phyloP scores from a whole-genome alignment of 164 flowering plant genomes.

The Macadamia tetraphylla region DNA sequence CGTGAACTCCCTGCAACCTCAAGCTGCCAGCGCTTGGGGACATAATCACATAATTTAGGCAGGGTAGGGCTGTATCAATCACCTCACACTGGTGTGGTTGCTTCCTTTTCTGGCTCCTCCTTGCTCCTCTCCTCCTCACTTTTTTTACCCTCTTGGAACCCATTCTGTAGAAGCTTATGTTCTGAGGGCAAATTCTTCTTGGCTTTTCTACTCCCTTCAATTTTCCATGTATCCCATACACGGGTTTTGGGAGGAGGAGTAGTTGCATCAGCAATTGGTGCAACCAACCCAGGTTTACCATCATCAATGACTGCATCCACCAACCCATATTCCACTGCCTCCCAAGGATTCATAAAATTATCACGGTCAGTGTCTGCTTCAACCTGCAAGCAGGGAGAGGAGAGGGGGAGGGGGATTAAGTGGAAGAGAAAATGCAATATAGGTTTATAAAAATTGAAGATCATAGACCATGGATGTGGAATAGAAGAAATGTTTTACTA shows the following conservation, averaged over 20 bases:
- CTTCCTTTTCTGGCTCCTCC: slow-evolving; percentile 27
- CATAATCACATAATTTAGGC: too few species aligned
- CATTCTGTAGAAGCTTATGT: slow-evolving; percentile 43
- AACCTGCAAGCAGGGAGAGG: slow-evolving; percentile 39
- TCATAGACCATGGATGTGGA: too few species aligned
- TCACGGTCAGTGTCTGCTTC: slow-evolving; percentile 79
- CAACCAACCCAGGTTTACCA: slow-evolving; percentile 90
- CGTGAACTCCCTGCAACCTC: too few species aligned
- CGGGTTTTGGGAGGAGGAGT: slow-evolving; percentile 69
- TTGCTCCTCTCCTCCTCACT: slow-evolving; percentile 28
- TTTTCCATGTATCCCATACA: slow-evolving; percentile 59
- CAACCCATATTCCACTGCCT: slow-evolving; percentile 84
- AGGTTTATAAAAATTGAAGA: too few species aligned
- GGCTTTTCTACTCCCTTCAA: slow-evolving; percentile 50
- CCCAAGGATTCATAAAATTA: slow-evolving; percentile 86
- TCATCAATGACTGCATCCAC: slow-evolving; percentile 87
- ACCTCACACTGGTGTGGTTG: slow-evolving; percentile 28
- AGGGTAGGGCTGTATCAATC: too few species aligned
- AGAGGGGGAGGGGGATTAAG: not conserved
- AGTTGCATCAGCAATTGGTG: slow-evolving; percentile 59
- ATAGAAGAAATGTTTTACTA: too few species aligned
- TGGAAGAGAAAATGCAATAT: not conserved
- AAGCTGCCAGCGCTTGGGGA: too few species aligned
- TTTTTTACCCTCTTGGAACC: slow-evolving; percentile 21
- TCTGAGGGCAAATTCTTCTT: slow-evolving; percentile 71